A percentile compares a stretch with the other conserved stretches of the same genome.
Conservation (phyloP, 768 basidiomycete species). For the Collybia nuda region DNA sequence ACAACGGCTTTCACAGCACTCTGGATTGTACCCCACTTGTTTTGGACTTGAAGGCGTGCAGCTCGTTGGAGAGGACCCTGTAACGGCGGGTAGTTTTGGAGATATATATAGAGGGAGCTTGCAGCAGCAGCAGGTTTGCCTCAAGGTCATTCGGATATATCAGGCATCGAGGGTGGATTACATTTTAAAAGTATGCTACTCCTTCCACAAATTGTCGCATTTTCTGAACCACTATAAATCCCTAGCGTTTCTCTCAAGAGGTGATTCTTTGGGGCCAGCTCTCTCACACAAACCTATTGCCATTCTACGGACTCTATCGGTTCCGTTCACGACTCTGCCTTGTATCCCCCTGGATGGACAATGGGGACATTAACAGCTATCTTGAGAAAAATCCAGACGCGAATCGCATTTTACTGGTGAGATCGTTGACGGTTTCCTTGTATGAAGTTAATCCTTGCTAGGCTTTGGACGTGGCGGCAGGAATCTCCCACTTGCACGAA, state of each 20-base stretch:
- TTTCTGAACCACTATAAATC: too few species aligned
- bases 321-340: constrained; percentile 2
- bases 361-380: constrained; percentile 5
- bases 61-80: background rate
- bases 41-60: constrained; percentile 2
- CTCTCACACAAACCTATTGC: constrained; percentile 8
- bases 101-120: constrained; percentile 9
- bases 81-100: constrained; percentile 8
- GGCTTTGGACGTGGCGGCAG: constrained; percentile 31
- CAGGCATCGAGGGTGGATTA: constrained; percentile 14
- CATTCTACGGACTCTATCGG: constrained; percentile 9
- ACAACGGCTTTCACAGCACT: constrained; percentile 3
- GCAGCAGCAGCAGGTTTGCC: background rate
- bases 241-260: constrained; percentile 4
- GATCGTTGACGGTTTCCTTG: too few species aligned
- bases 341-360: constrained; percentile 13
- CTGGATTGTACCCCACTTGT: constrained; percentile 4
- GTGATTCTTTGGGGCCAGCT: constrained; percentile 11
- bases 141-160: constrained; percentile 20
- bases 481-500: constrained; percentile 31
- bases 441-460: constrained; percentile 2
- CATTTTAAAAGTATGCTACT: too few species aligned
- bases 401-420: constrained; percentile 2
- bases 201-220: too few species aligned
- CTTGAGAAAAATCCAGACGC: constrained; percentile 1